phyloP scores from a whole-genome alignment of 1,284 basidiomycete species.

The Boletellus sp. region DNA sequence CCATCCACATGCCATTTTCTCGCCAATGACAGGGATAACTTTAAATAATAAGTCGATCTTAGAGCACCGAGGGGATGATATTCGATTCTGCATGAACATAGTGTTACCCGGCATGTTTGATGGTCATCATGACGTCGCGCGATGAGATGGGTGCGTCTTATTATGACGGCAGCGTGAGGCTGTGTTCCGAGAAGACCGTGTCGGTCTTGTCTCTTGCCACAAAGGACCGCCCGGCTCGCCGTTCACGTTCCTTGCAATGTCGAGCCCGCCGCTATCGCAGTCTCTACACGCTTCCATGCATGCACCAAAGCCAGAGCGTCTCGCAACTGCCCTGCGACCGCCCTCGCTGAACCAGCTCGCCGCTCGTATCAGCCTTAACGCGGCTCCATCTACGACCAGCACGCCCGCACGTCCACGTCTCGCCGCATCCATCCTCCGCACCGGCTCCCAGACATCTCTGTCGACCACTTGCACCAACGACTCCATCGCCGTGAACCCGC shows the following conservation, averaged over 20 bases:
- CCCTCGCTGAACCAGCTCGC: constrained; percentile 80
- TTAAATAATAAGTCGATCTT: too few relatives aligned
- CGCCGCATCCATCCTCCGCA: constrained; percentile 68
- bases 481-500: constrained; percentile 58
- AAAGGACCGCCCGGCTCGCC: constrained; percentile 8
- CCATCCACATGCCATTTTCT: too few relatives aligned
- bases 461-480: constrained; percentile 54
- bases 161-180: too few relatives aligned
- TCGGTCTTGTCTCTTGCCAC: constrained; percentile 17
- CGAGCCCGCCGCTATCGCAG: constrained; percentile 29
- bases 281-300: constrained; percentile 34
- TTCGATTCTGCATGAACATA: too few relatives aligned
- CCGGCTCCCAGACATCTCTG: constrained; percentile 55
- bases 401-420: constrained; percentile 58
- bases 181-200: too few relatives aligned
- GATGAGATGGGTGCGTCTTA: too few relatives aligned
- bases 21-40: too few relatives aligned
- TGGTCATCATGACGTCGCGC: too few relatives aligned
- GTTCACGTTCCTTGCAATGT: constrained; percentile 24
- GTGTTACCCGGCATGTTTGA: too few relatives aligned
- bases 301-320: constrained; percentile 41
- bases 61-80: too few relatives aligned
- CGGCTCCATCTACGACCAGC: constrained; percentile 31
- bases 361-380: constrained; percentile 59
- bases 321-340: constrained; percentile 39